Evolutionary conservation across 805 yeast genomes (phyloP).

Genomic region (Hanseniaspora clermontiae): DNA sequence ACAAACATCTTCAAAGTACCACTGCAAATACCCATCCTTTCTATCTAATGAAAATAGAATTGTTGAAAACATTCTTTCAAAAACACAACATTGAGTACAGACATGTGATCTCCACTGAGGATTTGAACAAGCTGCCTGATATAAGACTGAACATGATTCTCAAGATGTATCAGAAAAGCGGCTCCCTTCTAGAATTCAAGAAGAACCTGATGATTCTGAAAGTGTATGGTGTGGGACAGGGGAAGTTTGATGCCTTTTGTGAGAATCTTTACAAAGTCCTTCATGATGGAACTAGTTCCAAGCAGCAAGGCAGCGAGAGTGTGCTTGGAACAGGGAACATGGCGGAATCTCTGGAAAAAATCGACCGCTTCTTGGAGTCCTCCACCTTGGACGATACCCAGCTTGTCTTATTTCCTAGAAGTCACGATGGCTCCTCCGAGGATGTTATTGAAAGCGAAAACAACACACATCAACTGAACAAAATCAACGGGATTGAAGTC

Average conservation of each 20-base stretch:
- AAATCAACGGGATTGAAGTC: conserved; percentile 3
- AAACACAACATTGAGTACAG: background rate
- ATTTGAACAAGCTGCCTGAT: background rate
- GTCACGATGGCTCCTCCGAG: background rate
- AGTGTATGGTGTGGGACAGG: conserved; percentile 3
- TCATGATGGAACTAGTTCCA: background rate
- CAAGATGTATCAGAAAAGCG: background rate
- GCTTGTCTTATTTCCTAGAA: background rate
- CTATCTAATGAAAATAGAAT: background rate
- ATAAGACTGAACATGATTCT: conserved; percentile 1
- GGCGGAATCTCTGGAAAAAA: background rate
- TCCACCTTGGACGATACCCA: background rate
- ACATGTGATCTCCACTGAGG: conserved; percentile 1
- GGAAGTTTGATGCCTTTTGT: conserved; percentile 4
- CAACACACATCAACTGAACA: background rate
- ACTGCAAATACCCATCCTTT: too few species aligned
- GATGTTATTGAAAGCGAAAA: background rate
- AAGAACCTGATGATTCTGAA: background rate
- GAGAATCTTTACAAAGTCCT: background rate
- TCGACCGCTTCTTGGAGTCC: background rate
- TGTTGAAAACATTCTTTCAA: background rate
- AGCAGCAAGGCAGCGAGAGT: background rate
- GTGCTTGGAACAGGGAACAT: too few species aligned
- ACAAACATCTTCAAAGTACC: too few species aligned
- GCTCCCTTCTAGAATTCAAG: background rate